Evolutionary conservation across 192 early-diverging fungal species (phyloP).

Genomic region (Coemansia sp.): DNA sequence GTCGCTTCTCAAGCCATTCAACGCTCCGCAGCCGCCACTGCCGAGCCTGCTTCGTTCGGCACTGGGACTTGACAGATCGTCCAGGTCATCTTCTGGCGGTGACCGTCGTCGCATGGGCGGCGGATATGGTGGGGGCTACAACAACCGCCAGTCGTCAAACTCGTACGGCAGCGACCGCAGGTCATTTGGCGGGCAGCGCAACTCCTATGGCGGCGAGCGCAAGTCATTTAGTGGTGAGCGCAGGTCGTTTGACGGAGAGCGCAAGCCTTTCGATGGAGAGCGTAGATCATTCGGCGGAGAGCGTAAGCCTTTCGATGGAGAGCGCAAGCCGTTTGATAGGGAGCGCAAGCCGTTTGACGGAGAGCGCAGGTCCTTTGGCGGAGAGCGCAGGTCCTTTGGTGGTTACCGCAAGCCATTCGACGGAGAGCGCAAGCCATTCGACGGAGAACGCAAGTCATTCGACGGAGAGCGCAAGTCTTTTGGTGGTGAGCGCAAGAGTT

Average conservation of each 20-base stretch:
- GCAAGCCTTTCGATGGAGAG: neutral
- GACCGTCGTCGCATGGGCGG: slow-evolving; percentile 6
- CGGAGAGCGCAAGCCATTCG: neutral
- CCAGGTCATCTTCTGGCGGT: neutral
- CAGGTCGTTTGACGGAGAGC: neutral
- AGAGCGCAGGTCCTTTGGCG: neutral
- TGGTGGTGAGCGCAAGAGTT: neutral
- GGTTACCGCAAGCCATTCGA: neutral
- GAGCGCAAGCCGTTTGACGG: neutral
- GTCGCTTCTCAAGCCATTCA: slow-evolving; percentile 28
- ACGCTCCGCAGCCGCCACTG: slow-evolving; percentile 16
- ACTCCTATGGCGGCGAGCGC: slow-evolving; percentile 2
- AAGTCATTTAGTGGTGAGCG: neutral
- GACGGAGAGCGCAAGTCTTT: neutral
- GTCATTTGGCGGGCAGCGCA: neutral
- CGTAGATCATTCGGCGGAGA: neutral
- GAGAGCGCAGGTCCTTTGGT: neutral
- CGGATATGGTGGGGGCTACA: neutral
- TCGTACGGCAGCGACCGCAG: slow-evolving; percentile 1
- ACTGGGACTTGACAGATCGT: neutral
- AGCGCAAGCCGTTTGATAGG: neutral
- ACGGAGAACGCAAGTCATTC: neutral
- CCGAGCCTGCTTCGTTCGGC: slow-evolving; percentile 9
- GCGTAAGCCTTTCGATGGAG: neutral
- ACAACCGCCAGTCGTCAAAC: neutral